Evolutionary conservation across 2,329 filamentous ascomycete species (phyloP).

Genomic region (Penicillium sp.): DNA sequence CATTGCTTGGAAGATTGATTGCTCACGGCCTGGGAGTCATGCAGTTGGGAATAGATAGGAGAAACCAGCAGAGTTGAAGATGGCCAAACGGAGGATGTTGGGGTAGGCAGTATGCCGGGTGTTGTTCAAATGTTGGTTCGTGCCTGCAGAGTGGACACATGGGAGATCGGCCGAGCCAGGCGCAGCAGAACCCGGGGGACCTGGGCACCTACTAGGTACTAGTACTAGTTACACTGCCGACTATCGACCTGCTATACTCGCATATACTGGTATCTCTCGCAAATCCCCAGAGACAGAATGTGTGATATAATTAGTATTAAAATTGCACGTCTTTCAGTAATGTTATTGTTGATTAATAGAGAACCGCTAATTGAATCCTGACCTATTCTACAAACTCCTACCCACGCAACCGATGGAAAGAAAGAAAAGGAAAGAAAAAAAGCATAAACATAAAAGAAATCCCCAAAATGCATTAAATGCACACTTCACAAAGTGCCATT

Average conservation of each 20-base stretch:
- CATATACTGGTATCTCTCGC: no score
- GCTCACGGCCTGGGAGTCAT: constrained; percentile 34
- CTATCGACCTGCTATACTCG: no score
- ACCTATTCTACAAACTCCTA: constrained; percentile 22
- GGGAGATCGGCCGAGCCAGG: constrained; percentile 12
- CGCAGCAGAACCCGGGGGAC: neutral
- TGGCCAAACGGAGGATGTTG: neutral
- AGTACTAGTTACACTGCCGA: no score
- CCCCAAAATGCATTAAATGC: constrained; percentile 7
- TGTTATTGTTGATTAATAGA: constrained; percentile 18
- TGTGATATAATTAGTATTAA: no score
- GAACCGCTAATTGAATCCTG: constrained; percentile 24
- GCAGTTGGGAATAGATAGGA: constrained; percentile 16
- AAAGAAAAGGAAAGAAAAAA: constrained; percentile 9
- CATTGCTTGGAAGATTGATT: constrained; percentile 61
- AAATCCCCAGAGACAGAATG: no score
- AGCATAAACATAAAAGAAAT: neutral
- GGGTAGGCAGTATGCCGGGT: neutral
- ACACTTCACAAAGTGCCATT: constrained; percentile 38
- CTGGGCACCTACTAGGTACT: no score
- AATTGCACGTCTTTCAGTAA: neutral
- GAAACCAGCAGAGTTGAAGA: neutral
- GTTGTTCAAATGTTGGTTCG: constrained; percentile 10
- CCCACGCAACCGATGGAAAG: constrained; percentile 13
- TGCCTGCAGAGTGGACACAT: constrained; percentile 12